phyloP scores from a whole-genome alignment of 2,329 filamentous ascomycete genomes.

The Pseudogymnoascus destructans region DNA sequence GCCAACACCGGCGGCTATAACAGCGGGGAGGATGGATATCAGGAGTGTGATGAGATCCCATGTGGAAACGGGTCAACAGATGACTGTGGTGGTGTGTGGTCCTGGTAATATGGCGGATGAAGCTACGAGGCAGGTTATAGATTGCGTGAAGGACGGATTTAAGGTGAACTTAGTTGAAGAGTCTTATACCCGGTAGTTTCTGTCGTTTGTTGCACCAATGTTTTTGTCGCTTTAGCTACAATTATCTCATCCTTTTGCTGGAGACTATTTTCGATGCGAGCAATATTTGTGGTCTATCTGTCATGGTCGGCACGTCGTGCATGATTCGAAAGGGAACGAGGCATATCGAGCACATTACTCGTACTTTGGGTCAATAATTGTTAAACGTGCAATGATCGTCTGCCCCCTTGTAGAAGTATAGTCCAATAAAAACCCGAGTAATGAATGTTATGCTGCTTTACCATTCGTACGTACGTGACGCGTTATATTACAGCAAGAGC shows the following conservation, averaged over 20 bases:
- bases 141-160: neutral
- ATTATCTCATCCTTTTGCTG: neutral
- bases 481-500: too few relatives aligned
- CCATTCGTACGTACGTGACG: too few relatives aligned
- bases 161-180: neutral
- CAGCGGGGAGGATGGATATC: conserved; percentile 17
- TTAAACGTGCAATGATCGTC: too few relatives aligned
- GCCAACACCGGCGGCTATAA: conserved; percentile 6
- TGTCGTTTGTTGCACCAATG: too few relatives aligned
- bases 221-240: neutral
- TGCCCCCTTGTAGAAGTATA: too few relatives aligned
- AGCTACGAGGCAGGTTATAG: neutral
- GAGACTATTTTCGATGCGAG: neutral
- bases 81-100: neutral
- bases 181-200: neutral
- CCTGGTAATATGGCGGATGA: neutral
- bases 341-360: conserved; percentile 5
- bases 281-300: neutral
- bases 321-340: neutral
- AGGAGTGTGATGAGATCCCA: conserved; percentile 15
- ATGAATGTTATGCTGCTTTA: too few relatives aligned
- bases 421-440: too few relatives aligned
- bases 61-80: conserved; percentile 6
- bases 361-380: too few relatives aligned
- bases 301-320: neutral